Evolutionary conservation across 2,329 filamentous ascomycete genomes (phyloP), one percentile per base, ranked within the genome.

Genomic region (Apiospora pterosperma): DNA sequence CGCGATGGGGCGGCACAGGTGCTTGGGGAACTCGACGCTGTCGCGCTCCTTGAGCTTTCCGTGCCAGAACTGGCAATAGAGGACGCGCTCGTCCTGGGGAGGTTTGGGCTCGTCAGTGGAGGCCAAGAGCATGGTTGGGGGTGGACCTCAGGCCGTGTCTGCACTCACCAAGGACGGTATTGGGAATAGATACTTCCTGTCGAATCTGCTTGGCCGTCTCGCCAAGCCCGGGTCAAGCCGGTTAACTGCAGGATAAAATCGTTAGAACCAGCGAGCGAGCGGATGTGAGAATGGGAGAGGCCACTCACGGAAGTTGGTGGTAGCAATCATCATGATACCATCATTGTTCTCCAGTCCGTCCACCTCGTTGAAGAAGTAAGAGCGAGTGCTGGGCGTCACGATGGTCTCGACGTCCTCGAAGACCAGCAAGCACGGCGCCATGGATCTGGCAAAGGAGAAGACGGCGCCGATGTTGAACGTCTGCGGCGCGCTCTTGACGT

Each of bases 391-490:
- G 62, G 87, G 82, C 7, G 81, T 82, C 36, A 91, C 83, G 31
- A 91, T 82, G 11, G 84, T 87, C 72, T 92, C 89, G 8, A 92
- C 81, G 68, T 91, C 90, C 74, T 92, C 89, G 64, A 91, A 88
- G 58, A 92, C 85, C 5, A 92, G 82, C 65, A 90, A 84, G 76
- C 88, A 91, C 0, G 89, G 89, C 0, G 89, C 85, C 67, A 84
- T 82, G 66, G 83, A 77, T 23, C 89, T 78, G 0, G 89, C 89
- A 65, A 84, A 85, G 21, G 66, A 62, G 71, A 89, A 88, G 64
- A 88, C 84, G 19, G 75, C 60, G 16, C 76, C 72, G 62, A 89
- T 82, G 23, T 77, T 74, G 39, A 71, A 80, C 10, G 58, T 64
- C 75, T 90, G 85, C 0, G 87, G 86, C 0, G 87, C 88, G 19